These are phyloP conservation scores for Bothriochloa decipiens DNA, from an alignment of 176 grass and related monocot species.

Conservation along the genomic window DNA sequence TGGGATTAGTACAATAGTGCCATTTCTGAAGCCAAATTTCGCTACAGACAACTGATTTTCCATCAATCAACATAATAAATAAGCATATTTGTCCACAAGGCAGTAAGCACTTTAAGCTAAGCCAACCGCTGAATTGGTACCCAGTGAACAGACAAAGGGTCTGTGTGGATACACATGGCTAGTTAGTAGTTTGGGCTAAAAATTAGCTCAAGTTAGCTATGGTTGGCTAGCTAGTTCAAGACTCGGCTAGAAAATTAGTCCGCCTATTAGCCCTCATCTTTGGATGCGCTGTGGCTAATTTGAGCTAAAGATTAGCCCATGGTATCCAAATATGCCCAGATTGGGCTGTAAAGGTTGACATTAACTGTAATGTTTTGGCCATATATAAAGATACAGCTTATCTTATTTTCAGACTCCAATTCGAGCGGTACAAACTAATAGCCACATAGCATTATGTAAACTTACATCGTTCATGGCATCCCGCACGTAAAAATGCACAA, in stretches of 20 bases:
- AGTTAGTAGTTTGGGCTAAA: neutral
- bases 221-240: neutral
- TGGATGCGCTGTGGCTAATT: neutral
- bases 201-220: too few relatives aligned
- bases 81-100: neutral
- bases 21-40: neutral
- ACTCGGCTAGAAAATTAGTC: neutral
- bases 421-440: neutral
- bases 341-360: neutral
- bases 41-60: neutral
- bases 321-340: neutral
- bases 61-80: neutral
- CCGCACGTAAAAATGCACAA: neutral
- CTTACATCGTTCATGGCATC: neutral
- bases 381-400: neutral
- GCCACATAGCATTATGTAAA: neutral
- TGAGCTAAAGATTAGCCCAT: neutral
- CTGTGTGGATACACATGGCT: neutral
- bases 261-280: neutral
- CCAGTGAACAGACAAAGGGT: neutral
- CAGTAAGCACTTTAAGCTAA: neutral
- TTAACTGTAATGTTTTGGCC: neutral
- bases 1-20: neutral
- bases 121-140: neutral
- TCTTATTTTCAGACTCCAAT: too few relatives aligned